Evolutionary conservation across 805 yeast genomes (phyloP).

Genomic region (Starmera pachycereana): DNA sequence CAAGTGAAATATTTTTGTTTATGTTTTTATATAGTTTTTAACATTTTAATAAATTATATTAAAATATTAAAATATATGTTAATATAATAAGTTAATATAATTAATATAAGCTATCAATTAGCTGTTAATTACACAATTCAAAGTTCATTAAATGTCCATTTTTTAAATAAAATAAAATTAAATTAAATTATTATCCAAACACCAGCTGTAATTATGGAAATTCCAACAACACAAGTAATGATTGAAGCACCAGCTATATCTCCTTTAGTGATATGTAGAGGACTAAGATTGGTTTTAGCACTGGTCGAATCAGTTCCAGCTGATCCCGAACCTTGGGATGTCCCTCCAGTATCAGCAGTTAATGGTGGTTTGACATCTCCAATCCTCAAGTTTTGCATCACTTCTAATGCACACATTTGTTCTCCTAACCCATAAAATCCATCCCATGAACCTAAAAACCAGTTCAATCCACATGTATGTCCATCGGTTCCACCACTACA

Average conservation of each 20-base stretch:
- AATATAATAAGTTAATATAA: too few species aligned
- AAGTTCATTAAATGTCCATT: too few species aligned
- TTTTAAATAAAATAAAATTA: background rate
- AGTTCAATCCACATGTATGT: conserved; percentile 71
- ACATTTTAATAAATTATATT: too few species aligned
- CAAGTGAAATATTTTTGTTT: too few species aligned
- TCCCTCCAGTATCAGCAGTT: conserved; percentile 52
- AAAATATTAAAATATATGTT: too few species aligned
- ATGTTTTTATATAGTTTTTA: too few species aligned
- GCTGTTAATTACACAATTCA: too few species aligned
- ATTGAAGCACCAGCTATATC: conserved; percentile 61
- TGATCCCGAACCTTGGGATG: conserved; percentile 50
- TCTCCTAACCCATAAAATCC: conserved; percentile 71
- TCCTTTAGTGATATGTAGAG: conserved; percentile 27
- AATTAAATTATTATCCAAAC: conserved; percentile 28
- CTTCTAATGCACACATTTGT: conserved; percentile 70
- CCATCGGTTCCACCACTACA: conserved; percentile 79
- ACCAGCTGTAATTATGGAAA: conserved; percentile 26
- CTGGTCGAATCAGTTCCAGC: conserved; percentile 48
- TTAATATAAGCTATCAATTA: too few species aligned
- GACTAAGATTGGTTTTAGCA: conserved; percentile 21
- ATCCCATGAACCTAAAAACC: conserved; percentile 58
- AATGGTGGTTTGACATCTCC: conserved; percentile 40
- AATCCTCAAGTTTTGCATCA: conserved; percentile 28
- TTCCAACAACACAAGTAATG: conserved; percentile 44